phyloP scores from a whole-genome alignment of 2,329 filamentous ascomycete species.

The Cadophora sp. region DNA sequence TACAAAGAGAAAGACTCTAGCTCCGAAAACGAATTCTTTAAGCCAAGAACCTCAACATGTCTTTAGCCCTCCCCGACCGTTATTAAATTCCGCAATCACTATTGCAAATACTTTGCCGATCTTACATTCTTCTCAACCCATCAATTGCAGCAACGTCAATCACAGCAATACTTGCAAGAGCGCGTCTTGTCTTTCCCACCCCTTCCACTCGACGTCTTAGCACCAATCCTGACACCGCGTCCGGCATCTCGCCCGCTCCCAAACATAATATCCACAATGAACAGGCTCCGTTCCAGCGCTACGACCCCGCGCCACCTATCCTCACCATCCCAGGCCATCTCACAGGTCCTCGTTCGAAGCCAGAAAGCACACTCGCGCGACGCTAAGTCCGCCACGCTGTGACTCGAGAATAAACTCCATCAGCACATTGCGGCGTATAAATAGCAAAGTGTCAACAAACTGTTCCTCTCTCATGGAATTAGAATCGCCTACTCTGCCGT shows the following conservation, averaged over 20 bases:
- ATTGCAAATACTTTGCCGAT: constrained; percentile 26
- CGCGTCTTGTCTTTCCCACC: constrained; percentile 24
- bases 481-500: constrained; percentile 11
- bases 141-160: constrained; percentile 21
- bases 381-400: constrained; percentile 16
- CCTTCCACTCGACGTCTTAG: constrained; percentile 10
- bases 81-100: constrained; percentile 26
- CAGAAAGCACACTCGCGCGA: constrained; percentile 7
- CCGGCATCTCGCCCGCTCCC: constrained; percentile 22
- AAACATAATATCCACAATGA: constrained; percentile 25
- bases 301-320: constrained; percentile 31
- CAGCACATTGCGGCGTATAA: constrained; percentile 33
- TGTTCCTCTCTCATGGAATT: constrained; percentile 19
- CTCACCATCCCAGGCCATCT: constrained; percentile 34
- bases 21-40: constrained; percentile 37
- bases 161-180: not conserved
- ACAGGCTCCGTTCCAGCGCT: constrained; percentile 16
- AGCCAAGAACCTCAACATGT: constrained; percentile 9
- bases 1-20: constrained; percentile 26
- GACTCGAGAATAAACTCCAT: constrained; percentile 27
- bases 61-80: constrained; percentile 2
- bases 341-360: constrained; percentile 29
- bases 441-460: constrained; percentile 30
- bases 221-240: constrained; percentile 24
- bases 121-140: constrained; percentile 17